A percentile compares a stretch with the other conserved stretches of the same genome.
Evolutionary conservation across 2,329 filamentous ascomycete genomes (phyloP).

Genomic region (Colletotrichum tabaci): DNA sequence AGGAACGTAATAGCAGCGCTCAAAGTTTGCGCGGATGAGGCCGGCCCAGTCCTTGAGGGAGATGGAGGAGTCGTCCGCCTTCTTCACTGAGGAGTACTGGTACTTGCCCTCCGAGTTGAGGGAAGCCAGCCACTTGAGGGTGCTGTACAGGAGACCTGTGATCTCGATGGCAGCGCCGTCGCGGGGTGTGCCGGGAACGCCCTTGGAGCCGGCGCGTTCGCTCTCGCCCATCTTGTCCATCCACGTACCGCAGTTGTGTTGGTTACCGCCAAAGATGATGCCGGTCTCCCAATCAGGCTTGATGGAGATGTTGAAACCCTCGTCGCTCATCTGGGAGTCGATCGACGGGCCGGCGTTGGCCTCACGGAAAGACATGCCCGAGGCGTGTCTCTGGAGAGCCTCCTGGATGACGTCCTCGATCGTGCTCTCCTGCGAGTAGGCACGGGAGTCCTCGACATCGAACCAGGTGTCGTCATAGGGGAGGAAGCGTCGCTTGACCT

Average conservation of each 20-base stretch:
- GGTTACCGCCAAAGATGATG: slow-evolving; percentile 93
- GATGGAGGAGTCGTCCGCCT: slow-evolving; percentile 72
- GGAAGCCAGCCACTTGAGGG: slow-evolving; percentile 82
- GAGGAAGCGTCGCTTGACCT: slow-evolving; percentile 86
- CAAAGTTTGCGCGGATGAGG: slow-evolving; percentile 88
- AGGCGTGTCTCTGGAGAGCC: slow-evolving; percentile 90
- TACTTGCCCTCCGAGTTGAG: slow-evolving; percentile 80
- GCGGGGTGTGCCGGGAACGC: slow-evolving; percentile 94
- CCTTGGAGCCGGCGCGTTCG: slow-evolving; percentile 89
- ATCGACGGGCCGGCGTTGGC: slow-evolving; percentile 92
- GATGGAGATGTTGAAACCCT: slow-evolving; percentile 93
- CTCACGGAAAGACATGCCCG: slow-evolving; percentile 92
- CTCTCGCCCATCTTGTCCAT: slow-evolving; percentile 99
- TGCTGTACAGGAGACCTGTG: slow-evolving; percentile 92
- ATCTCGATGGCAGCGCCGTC: slow-evolving; percentile 97
- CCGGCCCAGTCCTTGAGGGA: slow-evolving; percentile 84
- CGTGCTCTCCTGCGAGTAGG: slow-evolving; percentile 87
- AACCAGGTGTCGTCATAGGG: slow-evolving; percentile 99
- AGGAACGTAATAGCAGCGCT: slow-evolving; percentile 92
- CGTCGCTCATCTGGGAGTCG: slow-evolving; percentile 92
- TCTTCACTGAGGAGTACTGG: slow-evolving; percentile 80
- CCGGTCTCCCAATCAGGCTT: slow-evolving; percentile 93
- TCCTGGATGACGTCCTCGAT: slow-evolving; percentile 94
- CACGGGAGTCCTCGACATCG: slow-evolving; percentile 81
- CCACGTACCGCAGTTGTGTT: slow-evolving; percentile 97